phyloP scores from a whole-genome alignment of 2,329 filamentous ascomycete species.

The Fusarium pseudonygamai region DNA sequence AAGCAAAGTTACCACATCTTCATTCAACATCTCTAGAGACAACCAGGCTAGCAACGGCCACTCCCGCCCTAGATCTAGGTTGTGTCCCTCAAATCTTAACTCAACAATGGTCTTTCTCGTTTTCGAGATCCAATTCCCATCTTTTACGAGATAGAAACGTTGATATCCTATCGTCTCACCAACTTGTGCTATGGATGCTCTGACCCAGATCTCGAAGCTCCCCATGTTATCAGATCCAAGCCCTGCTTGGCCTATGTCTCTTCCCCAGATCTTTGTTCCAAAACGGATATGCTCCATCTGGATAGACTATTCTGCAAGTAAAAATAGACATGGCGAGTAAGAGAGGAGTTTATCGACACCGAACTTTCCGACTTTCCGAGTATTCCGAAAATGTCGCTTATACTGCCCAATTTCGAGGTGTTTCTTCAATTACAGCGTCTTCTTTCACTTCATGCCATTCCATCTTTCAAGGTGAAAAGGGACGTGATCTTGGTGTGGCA shows the following conservation, averaged over 20 bases:
- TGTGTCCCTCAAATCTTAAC: background rate
- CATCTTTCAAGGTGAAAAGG: background rate
- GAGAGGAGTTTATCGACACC: background rate
- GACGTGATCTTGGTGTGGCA: background rate
- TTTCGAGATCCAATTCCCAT: constrained; percentile 4
- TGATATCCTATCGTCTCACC: background rate
- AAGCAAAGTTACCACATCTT: background rate
- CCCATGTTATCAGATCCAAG: background rate
- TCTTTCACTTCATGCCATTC: background rate
- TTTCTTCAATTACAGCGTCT: no score
- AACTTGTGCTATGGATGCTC: background rate
- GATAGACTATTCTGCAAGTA: background rate
- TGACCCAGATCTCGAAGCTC: background rate
- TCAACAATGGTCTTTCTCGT: background rate
- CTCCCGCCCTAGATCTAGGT: constrained; percentile 18
- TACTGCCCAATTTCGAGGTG: background rate
- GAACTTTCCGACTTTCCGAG: background rate
- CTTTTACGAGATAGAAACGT: constrained; percentile 7
- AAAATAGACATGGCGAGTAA: background rate
- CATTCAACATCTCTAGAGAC: background rate
- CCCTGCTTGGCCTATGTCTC: background rate
- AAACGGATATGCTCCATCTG: background rate
- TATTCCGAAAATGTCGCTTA: background rate
- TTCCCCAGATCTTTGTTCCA: constrained; percentile 4
- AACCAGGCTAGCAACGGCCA: constrained; percentile 22